Conservation (phyloP, 2,329 filamentous ascomycete species). For the Apiospora kogelbergensis region DNA sequence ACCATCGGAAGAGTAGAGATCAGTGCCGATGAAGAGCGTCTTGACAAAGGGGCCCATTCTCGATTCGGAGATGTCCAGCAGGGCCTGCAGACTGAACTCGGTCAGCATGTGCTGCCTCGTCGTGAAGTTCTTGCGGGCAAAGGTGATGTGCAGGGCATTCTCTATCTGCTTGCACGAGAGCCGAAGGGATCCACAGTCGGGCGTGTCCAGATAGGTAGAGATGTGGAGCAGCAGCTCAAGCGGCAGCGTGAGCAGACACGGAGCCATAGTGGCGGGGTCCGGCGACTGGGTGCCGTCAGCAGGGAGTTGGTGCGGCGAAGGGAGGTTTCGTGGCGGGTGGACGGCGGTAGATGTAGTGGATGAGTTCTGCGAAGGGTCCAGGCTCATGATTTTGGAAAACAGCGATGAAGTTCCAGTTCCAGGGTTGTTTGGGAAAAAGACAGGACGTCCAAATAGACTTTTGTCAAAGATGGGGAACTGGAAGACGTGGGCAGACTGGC, state of each 20-base stretch:
- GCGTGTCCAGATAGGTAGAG: background rate
- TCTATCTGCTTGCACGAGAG: constrained; percentile 8
- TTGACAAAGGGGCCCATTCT: background rate
- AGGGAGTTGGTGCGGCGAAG: background rate
- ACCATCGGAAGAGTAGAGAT: background rate
- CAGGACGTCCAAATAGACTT: constrained; percentile 3
- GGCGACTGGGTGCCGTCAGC: background rate
- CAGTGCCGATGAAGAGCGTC: background rate
- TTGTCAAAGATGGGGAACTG: background rate
- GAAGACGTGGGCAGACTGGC: background rate
- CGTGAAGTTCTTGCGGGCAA: constrained; percentile 1
- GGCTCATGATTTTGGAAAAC: background rate
- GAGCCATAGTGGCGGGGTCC: background rate
- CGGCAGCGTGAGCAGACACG: background rate
- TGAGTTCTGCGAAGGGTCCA: background rate
- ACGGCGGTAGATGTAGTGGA: background rate
- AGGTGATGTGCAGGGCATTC: background rate
- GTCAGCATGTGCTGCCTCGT: background rate
- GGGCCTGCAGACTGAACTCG: constrained; percentile 5
- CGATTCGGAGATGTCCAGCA: background rate
- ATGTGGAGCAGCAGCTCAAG: constrained; percentile 7
- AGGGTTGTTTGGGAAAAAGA: background rate
- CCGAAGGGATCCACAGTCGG: background rate
- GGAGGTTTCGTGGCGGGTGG: background rate
- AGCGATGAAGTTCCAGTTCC: background rate